Evolutionary conservation across 2,329 filamentous ascomycete genomes (phyloP).

Genomic region (Aurifilum marmelostoma): DNA sequence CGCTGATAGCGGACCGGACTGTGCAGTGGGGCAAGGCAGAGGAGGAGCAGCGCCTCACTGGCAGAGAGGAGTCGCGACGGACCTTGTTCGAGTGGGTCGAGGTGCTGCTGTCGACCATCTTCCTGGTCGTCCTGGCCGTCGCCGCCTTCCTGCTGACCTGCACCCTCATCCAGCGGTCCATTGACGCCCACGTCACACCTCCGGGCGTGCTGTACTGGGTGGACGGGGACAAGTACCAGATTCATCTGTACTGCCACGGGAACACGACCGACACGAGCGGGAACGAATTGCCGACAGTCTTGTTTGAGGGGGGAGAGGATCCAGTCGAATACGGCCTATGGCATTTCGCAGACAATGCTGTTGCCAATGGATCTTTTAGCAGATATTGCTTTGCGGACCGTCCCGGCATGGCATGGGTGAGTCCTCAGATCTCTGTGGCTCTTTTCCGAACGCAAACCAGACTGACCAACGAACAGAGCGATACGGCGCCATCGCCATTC

Average conservation of each 20-base stretch:
- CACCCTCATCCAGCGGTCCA: slow-evolving; percentile 76
- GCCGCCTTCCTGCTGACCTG: slow-evolving; percentile 76
- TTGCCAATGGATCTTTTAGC: slow-evolving; percentile 78
- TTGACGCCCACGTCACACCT: slow-evolving; percentile 74
- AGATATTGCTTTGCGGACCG: slow-evolving; percentile 97
- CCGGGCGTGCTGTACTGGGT: slow-evolving; percentile 80
- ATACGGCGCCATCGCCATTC: slow-evolving; percentile 91
- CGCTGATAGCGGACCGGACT: slow-evolving; percentile 75
- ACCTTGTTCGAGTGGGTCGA: slow-evolving; percentile 83
- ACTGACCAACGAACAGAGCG: slow-evolving; percentile 50
- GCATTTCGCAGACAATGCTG: slow-evolving; percentile 74
- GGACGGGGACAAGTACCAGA: slow-evolving; percentile 79
- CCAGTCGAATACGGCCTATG: slow-evolving; percentile 80
- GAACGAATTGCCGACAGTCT: slow-evolving; percentile 71
- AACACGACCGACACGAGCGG: slow-evolving; percentile 63
- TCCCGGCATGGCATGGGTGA: slow-evolving; percentile 79
- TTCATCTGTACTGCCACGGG: slow-evolving; percentile 87
- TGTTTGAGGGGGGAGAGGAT: slow-evolving; percentile 82
- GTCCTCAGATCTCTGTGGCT: slow-evolving; percentile 37
- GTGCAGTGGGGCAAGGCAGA: slow-evolving; percentile 92
- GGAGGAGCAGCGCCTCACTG: slow-evolving; percentile 90
- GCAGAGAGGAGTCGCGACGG: slow-evolving; percentile 81
- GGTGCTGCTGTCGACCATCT: slow-evolving; percentile 74
- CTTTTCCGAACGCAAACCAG: no score
- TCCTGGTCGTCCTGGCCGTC: slow-evolving; percentile 69